phyloP scores from a whole-genome alignment of 192 early-diverging fungal genomes.

The Backusella sp. region DNA sequence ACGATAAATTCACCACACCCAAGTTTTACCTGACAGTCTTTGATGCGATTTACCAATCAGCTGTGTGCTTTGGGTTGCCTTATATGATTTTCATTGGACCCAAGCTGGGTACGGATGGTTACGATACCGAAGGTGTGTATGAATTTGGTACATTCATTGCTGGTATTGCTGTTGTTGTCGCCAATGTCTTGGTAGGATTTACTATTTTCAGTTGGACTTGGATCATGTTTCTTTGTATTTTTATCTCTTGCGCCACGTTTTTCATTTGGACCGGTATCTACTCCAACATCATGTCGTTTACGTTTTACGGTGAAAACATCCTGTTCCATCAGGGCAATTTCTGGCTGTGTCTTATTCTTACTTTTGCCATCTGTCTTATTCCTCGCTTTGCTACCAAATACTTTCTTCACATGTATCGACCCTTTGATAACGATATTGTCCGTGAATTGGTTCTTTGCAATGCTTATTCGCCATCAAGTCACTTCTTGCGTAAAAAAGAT shows the following conservation, averaged over 20 bases:
- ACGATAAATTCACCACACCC: constrained; percentile 59
- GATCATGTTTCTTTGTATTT: constrained; percentile 54
- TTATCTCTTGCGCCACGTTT: constrained; percentile 52
- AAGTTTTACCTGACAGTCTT: constrained; percentile 60
- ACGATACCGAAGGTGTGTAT: constrained; percentile 55
- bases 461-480: background rate
- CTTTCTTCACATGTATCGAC: constrained; percentile 64
- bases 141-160: constrained; percentile 73
- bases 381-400: constrained; percentile 73
- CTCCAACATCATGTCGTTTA: constrained; percentile 37
- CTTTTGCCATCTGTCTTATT: constrained; percentile 63
- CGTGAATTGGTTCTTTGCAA: constrained; percentile 65
- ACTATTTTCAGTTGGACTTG: constrained; percentile 80
- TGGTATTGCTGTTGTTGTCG: constrained; percentile 69
- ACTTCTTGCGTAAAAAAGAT: background rate
- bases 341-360: constrained; percentile 66
- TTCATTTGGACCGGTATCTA: constrained; percentile 63
- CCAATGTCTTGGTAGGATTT: constrained; percentile 77
- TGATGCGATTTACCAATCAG: constrained; percentile 67
- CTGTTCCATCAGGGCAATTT: constrained; percentile 67
- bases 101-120: constrained; percentile 38
- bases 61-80: constrained; percentile 60
- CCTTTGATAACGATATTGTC: constrained; percentile 81
- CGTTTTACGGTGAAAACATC: constrained; percentile 37
- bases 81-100: constrained; percentile 49